Evolutionary conservation across 2,329 filamentous ascomycete genomes (phyloP).

Genomic region (Stagonosporopsis chrysanthemi): DNA sequence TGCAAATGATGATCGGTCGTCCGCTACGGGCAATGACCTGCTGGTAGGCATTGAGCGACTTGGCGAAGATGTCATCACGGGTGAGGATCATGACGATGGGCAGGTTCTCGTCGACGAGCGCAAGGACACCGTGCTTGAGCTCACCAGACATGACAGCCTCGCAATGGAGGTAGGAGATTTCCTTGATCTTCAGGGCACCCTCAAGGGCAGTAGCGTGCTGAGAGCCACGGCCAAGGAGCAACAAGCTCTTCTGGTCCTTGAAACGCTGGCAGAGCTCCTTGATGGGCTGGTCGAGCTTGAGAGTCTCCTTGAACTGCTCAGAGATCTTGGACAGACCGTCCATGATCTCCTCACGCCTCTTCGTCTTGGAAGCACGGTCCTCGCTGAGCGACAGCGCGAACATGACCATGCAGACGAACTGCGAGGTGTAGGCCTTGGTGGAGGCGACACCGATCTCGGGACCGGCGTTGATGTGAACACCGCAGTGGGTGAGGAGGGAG

Average conservation of each 20-base stretch:
- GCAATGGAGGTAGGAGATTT: slow-evolving; percentile 99
- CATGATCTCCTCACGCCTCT: slow-evolving; percentile 94
- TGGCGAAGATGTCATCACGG: slow-evolving; percentile 93
- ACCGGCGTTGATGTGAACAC: slow-evolving; percentile 99
- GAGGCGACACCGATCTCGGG: slow-evolving; percentile 99
- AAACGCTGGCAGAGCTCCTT: slow-evolving; percentile 94
- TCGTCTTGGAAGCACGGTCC: slow-evolving; percentile 92
- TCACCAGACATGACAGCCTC: slow-evolving; percentile 99
- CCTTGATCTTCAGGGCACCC: slow-evolving; percentile 98
- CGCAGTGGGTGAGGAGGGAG: slow-evolving; percentile 97
- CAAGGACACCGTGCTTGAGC: slow-evolving; percentile 97
- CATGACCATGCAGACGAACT: slow-evolving; percentile 99
- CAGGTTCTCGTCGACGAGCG: slow-evolving; percentile 95
- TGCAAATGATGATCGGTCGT: slow-evolving; percentile 99
- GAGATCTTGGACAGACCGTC: slow-evolving; percentile 88
- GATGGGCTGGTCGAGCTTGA: slow-evolving; percentile 90
- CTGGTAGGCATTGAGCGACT: slow-evolving; percentile 99
- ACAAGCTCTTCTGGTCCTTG: slow-evolving; percentile 95
- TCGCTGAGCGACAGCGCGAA: slow-evolving; percentile 96
- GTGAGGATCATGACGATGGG: slow-evolving; percentile 99
- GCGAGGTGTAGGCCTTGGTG: slow-evolving; percentile 98
- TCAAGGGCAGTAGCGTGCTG: slow-evolving; percentile 98
- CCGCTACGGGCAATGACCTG: slow-evolving; percentile 97
- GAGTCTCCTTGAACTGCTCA: slow-evolving; percentile 87
- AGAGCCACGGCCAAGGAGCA: slow-evolving; percentile 91